phyloP scores from a whole-genome alignment of 306 rosid genomes.

The cucumber (Cucumis sativus) region Cucumber_9930_V3 NC_026655.2:8382501-8383000 shows the following conservation, averaged over 20 bases:
- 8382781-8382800: background rate
- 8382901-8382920: background rate
- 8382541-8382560: background rate
- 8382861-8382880: background rate
- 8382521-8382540: background rate
- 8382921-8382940: background rate
- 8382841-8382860: background rate
- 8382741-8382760: background rate
- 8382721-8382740: background rate
- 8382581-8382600: background rate
- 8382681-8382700: background rate
- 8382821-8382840: background rate
- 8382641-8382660: background rate
- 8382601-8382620: background rate
- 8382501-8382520: background rate
- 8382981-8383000: background rate
- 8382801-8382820: background rate
- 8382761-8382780: background rate
- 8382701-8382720: background rate
- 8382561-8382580: background rate
- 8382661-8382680: background rate
- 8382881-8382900: background rate
- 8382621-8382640: background rate
- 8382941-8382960: background rate
- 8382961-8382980: background rate